Evolutionary conservation across 768 basidiomycete genomes (phyloP).

Genomic region (Termitomyces sp.): DNA sequence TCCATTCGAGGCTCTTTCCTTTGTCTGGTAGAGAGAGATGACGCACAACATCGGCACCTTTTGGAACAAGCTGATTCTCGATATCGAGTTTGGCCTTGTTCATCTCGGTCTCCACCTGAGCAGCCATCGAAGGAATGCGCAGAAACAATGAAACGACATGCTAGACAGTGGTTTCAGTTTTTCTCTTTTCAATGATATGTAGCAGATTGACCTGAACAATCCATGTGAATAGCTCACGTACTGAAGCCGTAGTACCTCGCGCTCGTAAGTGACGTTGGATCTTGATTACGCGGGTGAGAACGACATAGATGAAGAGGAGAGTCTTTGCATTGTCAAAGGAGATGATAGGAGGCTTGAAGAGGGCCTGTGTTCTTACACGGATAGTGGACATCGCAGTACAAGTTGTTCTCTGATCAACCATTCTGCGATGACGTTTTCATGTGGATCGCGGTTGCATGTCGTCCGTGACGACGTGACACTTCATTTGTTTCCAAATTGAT

Average conservation of each 20-base stretch:
- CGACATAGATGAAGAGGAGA: conserved; percentile 51
- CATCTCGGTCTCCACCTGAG: conserved; percentile 61
- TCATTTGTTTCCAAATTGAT: not conserved
- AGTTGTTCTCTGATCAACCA: not conserved
- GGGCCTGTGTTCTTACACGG: conserved; percentile 7
- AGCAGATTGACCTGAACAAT: conserved; percentile 41
- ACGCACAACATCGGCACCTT: conserved; percentile 54
- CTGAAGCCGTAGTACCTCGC: conserved; percentile 45
- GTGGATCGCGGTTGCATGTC: conserved; percentile 6
- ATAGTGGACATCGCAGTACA: conserved; percentile 10
- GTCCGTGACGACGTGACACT: conserved; percentile 2
- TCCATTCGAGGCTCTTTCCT: conserved; percentile 68
- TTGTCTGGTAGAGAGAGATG: conserved; percentile 61
- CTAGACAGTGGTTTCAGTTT: conserved; percentile 25
- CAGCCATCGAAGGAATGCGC: conserved; percentile 52
- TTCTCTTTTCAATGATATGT: not conserved
- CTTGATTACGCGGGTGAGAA: conserved; percentile 46
- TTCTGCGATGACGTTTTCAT: conserved; percentile 9
- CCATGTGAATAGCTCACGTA: conserved; percentile 48
- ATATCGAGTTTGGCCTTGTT: conserved; percentile 58
- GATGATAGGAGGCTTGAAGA: conserved; percentile 10
- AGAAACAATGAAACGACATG: conserved; percentile 50
- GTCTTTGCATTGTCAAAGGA: conserved; percentile 48
- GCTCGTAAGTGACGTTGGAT: conserved; percentile 59
- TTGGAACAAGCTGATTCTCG: conserved; percentile 61